A percentile compares a stretch with the other conserved stretches of the same genome.
These are phyloP conservation scores for Nymphaea thermarum DNA, from an alignment of 164 flowering plant genomes.

Conservation along the genomic window DNA sequence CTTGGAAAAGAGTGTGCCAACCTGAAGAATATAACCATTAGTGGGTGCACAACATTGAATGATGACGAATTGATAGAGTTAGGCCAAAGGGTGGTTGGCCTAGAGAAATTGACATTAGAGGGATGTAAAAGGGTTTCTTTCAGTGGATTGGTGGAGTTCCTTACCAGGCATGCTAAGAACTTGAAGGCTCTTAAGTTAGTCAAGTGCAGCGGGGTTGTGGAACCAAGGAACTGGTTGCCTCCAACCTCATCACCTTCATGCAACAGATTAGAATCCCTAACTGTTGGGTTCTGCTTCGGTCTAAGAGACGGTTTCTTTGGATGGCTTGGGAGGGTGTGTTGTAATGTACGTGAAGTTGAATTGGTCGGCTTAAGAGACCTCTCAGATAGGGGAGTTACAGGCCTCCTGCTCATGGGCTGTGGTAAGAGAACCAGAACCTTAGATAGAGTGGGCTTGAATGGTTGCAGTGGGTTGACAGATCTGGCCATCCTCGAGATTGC, in stretches of 20 bases:
- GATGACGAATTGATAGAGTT: conserved; percentile 38
- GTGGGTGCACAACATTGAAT: conserved; percentile 31
- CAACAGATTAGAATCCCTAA: conserved; percentile 28
- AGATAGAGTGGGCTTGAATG: conserved; percentile 20
- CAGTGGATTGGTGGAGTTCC: conserved; percentile 25
- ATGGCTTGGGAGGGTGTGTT: conserved; percentile 38
- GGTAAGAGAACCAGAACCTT: conserved; percentile 3
- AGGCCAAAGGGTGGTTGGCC: conserved; percentile 15
- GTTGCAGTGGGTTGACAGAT: conserved; percentile 27
- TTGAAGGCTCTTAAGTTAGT: conserved; percentile 39
- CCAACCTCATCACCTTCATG: conserved; percentile 14
- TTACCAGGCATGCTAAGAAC: conserved; percentile 24
- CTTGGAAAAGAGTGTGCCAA: conserved; percentile 32
- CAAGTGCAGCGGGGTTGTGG: conserved; percentile 36
- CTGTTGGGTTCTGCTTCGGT: conserved; percentile 38
- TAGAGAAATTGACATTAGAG: conserved; percentile 38
- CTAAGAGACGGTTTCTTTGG: conserved; percentile 39
- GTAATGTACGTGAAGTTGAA: conserved; percentile 35
- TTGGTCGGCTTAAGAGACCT: conserved; percentile 39
- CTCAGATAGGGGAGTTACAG: conserved; percentile 40
- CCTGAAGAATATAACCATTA: conserved; percentile 37
- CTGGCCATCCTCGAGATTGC: conserved; percentile 12
- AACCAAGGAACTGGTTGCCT: not conserved
- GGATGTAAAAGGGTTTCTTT: conserved; percentile 34
- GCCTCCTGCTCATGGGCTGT: conserved; percentile 24